These are phyloP conservation scores for Beauveria medogensis DNA, from an alignment of 2,329 filamentous ascomycete genomes.

Conservation along the genomic window DNA sequence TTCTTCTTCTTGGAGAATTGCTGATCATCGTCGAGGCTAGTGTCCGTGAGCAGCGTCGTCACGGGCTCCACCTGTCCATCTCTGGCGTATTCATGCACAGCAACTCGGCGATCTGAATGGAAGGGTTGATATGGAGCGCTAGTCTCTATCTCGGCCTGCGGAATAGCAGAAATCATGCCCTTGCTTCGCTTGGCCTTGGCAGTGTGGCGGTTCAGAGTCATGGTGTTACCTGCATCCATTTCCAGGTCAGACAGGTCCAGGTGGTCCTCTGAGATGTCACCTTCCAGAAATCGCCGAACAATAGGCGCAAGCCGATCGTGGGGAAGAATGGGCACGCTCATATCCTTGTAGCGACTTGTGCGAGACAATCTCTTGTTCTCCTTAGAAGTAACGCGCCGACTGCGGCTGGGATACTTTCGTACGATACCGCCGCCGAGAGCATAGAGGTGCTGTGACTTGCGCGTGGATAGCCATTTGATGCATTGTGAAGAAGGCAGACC, in stretches of 20 bases:
- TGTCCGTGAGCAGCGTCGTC: slow-evolving; percentile 32
- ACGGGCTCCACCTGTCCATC: slow-evolving; percentile 28
- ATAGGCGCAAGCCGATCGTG: slow-evolving; percentile 50
- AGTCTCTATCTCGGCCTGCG: slow-evolving; percentile 84
- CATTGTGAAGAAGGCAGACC: slow-evolving; percentile 48
- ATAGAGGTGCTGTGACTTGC: slow-evolving; percentile 54
- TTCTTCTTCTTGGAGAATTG: slow-evolving; percentile 30
- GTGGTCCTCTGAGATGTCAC: slow-evolving; percentile 45
- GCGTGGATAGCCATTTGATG: slow-evolving; percentile 57
- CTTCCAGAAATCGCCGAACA: slow-evolving; percentile 44
- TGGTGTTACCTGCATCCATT: slow-evolving; percentile 45
- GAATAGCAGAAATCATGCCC: slow-evolving; percentile 55
- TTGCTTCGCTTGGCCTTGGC: slow-evolving; percentile 29
- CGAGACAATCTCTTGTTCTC: slow-evolving; percentile 45
- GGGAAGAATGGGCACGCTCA: slow-evolving; percentile 55
- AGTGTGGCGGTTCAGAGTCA: slow-evolving; percentile 39
- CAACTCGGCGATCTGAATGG: slow-evolving; percentile 80
- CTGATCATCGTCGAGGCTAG: slow-evolving; percentile 32
- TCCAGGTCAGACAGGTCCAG: slow-evolving; percentile 45
- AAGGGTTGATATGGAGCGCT: slow-evolving; percentile 94
- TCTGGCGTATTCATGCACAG: slow-evolving; percentile 57
- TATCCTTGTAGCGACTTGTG: slow-evolving; percentile 54
- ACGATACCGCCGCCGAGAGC: slow-evolving; percentile 59
- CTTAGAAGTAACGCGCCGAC: slow-evolving; percentile 45
- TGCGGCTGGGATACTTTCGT: slow-evolving; percentile 55